These are phyloP conservation scores for Combretum micranthum DNA, from an alignment of 345 rosid species.

Conservation along the genomic window DNA sequence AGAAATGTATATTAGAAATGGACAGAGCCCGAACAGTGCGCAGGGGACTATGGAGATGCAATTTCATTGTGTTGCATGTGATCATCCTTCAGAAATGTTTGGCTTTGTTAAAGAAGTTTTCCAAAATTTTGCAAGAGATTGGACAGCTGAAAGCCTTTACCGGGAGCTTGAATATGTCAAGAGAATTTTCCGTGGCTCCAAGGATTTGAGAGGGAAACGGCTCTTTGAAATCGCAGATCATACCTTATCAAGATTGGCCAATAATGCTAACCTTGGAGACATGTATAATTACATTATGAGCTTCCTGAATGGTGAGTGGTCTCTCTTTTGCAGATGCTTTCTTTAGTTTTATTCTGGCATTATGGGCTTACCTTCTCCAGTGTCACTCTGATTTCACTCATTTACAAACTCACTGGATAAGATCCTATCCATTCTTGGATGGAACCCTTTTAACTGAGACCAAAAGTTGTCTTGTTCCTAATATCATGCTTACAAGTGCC, in stretches of 20 bases:
- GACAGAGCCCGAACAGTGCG: slow-evolving; percentile 41
- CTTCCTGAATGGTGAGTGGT: slow-evolving; percentile 65
- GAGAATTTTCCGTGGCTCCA: slow-evolving; percentile 75
- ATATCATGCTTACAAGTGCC: too few relatives aligned
- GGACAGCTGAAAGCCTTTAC: slow-evolving; percentile 61
- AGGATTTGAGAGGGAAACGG: slow-evolving; percentile 72
- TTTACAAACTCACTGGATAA: too few relatives aligned
- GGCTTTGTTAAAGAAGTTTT: slow-evolving; percentile 98
- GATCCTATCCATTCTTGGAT: too few relatives aligned
- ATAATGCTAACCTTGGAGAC: slow-evolving; percentile 52
- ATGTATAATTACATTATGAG: slow-evolving; percentile 44
- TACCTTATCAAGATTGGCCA: slow-evolving; percentile 55
- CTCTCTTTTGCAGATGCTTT: neutral
- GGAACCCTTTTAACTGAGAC: too few relatives aligned
- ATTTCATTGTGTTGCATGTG: slow-evolving; percentile 88
- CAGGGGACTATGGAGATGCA: slow-evolving; percentile 78
- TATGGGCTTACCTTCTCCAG: too few relatives aligned
- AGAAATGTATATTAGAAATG: slow-evolving; percentile 73
- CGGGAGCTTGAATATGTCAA: slow-evolving; percentile 83
- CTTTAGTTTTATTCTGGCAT: neutral
- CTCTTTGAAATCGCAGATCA: slow-evolving; percentile 69
- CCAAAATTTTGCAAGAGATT: slow-evolving; percentile 65
- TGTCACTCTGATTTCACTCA: too few relatives aligned
- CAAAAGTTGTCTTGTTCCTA: too few relatives aligned
- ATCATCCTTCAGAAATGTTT: slow-evolving; percentile 98